Evolutionary conservation across 2,329 filamentous ascomycete genomes (phyloP).

Genomic region (Lachnellula cervina): DNA sequence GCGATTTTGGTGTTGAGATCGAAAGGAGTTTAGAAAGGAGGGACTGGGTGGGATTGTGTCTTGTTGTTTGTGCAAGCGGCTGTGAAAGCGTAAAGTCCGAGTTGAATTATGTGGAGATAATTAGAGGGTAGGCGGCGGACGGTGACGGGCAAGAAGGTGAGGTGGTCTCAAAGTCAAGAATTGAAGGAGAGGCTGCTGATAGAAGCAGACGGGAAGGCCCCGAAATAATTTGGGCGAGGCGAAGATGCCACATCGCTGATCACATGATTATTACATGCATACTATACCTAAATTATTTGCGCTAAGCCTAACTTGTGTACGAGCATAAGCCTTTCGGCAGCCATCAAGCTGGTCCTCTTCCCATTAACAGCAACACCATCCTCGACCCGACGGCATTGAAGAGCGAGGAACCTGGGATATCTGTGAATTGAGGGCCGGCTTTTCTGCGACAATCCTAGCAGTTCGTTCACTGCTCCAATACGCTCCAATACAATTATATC

Average conservation of each 20-base stretch:
- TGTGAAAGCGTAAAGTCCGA: background rate
- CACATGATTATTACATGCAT: too few species aligned
- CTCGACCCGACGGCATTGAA: background rate
- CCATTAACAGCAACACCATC: background rate
- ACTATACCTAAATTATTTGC: too few species aligned
- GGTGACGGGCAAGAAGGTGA: background rate
- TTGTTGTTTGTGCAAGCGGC: background rate
- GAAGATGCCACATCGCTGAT: background rate
- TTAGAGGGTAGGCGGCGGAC: background rate
- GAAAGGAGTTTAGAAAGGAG: background rate
- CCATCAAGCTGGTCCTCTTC: background rate
- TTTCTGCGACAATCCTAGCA: background rate
- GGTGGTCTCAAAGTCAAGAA: background rate
- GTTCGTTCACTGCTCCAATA: background rate
- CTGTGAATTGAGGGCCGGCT: background rate
- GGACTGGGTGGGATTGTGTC: background rate
- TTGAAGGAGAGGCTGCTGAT: background rate
- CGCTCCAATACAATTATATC: background rate
- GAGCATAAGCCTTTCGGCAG: background rate
- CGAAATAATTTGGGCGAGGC: background rate
- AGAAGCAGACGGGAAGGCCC: background rate
- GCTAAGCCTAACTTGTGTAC: too few species aligned
- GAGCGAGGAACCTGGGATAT: background rate
- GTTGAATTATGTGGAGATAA: background rate
- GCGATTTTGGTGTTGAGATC: slow-evolving; percentile 3